Evolutionary conservation across 1,284 basidiomycete species (phyloP).

Genomic region (Ustilago trichophora): DNA sequence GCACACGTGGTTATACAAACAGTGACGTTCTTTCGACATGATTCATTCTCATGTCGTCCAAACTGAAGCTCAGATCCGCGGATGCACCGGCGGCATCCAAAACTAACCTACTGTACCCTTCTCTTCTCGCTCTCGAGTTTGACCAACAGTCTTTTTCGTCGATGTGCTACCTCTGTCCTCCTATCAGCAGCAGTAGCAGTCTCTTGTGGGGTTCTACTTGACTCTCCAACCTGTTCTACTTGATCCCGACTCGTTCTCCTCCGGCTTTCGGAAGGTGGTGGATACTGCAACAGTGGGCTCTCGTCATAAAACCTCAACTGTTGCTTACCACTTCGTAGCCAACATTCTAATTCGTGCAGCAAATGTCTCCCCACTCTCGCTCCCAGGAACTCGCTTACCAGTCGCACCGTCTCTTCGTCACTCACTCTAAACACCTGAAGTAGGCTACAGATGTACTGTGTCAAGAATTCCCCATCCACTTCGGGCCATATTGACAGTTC

Average conservation of each 20-base stretch:
- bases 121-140: too few relatives aligned
- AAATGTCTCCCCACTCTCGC: constrained; percentile 55
- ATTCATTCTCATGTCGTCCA: too few relatives aligned
- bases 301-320: constrained; percentile 41
- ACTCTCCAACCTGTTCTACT: too few relatives aligned
- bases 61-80: too few relatives aligned
- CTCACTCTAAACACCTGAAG: constrained; percentile 58
- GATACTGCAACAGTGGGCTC: constrained; percentile 16
- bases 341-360: constrained; percentile 57
- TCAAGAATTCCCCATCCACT: constrained; percentile 62
- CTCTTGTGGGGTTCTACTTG: too few relatives aligned
- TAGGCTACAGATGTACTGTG: constrained; percentile 57
- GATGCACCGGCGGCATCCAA: too few relatives aligned
- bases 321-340: constrained; percentile 44
- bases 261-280: neutral
- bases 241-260: neutral
- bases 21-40: too few relatives aligned
- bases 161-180: too few relatives aligned
- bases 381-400: constrained; percentile 62
- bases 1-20: too few relatives aligned
- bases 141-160: too few relatives aligned
- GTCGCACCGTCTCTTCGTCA: constrained; percentile 48
- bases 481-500: constrained; percentile 62
- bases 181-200: too few relatives aligned
- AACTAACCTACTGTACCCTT: too few relatives aligned